These are phyloP conservation scores for Sporothrix brasiliensis DNA, from an alignment of 2,329 filamentous ascomycete genomes.

Conservation along the genomic window DNA sequence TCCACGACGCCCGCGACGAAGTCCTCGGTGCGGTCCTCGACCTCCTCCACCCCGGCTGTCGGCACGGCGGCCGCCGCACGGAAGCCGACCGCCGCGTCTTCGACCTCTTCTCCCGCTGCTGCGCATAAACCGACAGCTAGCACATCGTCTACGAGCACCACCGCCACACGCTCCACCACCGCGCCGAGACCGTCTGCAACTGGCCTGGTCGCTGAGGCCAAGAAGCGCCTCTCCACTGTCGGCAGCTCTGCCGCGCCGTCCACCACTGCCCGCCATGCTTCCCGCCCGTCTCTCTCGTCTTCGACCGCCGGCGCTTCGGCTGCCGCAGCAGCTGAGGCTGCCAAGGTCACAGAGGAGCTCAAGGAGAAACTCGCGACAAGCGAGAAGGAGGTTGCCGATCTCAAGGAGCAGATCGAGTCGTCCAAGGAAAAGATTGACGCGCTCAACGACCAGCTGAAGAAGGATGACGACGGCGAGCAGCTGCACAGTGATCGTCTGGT, in stretches of 20 bases:
- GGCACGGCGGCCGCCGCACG: constrained; percentile 43
- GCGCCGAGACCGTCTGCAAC: constrained; percentile 42
- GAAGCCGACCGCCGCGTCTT: constrained; percentile 36
- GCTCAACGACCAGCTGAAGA: constrained; percentile 56
- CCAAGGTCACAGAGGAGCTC: constrained; percentile 63
- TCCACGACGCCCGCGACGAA: constrained; percentile 31
- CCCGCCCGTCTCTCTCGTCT: constrained; percentile 46
- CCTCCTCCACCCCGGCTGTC: constrained; percentile 17
- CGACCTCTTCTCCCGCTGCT: constrained; percentile 33
- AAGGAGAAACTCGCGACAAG: constrained; percentile 62
- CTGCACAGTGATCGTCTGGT: constrained; percentile 54
- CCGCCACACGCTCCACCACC: constrained; percentile 41
- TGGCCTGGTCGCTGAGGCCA: constrained; percentile 52
- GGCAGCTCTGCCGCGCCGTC: constrained; percentile 47
- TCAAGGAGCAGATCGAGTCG: constrained; percentile 59
- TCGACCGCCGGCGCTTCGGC: constrained; percentile 41
- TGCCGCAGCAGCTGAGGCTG: constrained; percentile 47
- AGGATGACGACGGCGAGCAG: constrained; percentile 48
- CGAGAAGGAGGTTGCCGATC: constrained; percentile 59
- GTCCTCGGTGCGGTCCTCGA: constrained; percentile 17
- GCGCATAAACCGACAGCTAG: constrained; percentile 43
- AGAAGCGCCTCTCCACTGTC: constrained; percentile 61
- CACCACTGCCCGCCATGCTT: constrained; percentile 47
- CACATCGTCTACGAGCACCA: constrained; percentile 44
- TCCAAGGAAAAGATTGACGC: constrained; percentile 60